These are phyloP conservation scores for Ogataea polymorpha DNA, from an alignment of 805 yeast genomes.

Conservation along the genomic window DNA sequence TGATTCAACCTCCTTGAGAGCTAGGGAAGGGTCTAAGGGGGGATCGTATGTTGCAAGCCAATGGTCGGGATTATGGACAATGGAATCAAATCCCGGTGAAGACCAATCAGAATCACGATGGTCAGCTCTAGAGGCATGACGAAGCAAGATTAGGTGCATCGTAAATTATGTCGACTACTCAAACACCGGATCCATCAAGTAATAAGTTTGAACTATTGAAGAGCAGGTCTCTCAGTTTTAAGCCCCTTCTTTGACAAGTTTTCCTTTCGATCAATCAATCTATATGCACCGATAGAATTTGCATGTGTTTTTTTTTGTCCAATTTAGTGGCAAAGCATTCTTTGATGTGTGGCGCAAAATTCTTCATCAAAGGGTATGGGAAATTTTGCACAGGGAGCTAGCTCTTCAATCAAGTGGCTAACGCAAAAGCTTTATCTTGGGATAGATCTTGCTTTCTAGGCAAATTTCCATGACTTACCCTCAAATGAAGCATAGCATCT, in stretches of 20 bases:
- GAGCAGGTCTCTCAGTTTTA: background rate
- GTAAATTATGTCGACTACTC: no score
- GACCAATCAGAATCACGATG: constrained; percentile 12
- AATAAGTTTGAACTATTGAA: no score
- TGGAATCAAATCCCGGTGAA: background rate
- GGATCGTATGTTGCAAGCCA: constrained; percentile 38
- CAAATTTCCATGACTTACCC: constrained; percentile 62
- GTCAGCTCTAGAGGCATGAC: constrained; percentile 35
- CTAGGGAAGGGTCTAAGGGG: constrained; percentile 27
- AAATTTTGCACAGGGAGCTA: no score
- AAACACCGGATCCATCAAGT: no score
- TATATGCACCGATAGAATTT: background rate
- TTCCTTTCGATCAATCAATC: background rate
- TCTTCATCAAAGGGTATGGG: no score
- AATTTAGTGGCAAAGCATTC: background rate
- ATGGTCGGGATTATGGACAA: constrained; percentile 20
- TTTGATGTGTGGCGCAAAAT: no score
- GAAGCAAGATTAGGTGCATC: constrained; percentile 33
- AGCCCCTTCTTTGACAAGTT: no score
- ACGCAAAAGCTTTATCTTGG: background rate
- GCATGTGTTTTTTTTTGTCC: constrained; percentile 3
- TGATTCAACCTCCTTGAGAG: constrained; percentile 27
- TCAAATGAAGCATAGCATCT: constrained; percentile 80
- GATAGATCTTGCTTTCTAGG: background rate
- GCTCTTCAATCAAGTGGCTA: no score